phyloP scores from a whole-genome alignment of 2,329 filamentous ascomycete species.

The Septoria linicola region DNA sequence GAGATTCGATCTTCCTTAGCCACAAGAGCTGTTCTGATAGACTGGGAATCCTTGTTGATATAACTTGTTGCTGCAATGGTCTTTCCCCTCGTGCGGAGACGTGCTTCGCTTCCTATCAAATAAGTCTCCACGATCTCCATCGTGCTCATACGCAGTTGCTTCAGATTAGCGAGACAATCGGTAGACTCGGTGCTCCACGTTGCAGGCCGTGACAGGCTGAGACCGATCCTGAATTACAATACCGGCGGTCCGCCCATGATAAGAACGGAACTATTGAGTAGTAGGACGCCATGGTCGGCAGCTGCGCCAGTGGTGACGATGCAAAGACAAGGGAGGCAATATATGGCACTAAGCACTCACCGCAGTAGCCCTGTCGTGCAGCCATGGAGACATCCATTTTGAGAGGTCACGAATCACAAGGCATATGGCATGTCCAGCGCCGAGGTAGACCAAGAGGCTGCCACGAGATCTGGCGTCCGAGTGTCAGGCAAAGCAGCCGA shows the following conservation, averaged over 20 bases:
- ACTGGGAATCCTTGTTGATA: conserved; percentile 15
- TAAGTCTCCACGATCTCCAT: no score
- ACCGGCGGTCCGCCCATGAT: no score
- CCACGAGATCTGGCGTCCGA: conserved; percentile 8
- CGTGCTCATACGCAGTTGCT: no score
- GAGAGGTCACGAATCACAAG: conserved; percentile 7
- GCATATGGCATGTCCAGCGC: background rate
- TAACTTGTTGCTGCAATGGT: background rate
- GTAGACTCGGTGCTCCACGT: background rate
- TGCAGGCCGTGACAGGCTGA: background rate
- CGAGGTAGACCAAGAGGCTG: conserved; percentile 8
- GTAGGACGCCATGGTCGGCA: background rate
- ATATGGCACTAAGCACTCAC: no score
- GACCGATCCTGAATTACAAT: conserved; percentile 1
- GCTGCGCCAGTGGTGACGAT: background rate
- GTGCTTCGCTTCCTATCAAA: no score
- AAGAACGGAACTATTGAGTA: background rate
- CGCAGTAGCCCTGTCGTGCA: background rate
- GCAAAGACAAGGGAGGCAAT: no score
- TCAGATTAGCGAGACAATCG: no score
- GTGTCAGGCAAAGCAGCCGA: no score
- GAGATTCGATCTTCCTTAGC: background rate
- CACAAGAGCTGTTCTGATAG: conserved; percentile 5
- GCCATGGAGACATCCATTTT: background rate
- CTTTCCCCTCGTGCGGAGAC: no score